Evolutionary conservation across 345 rosid genomes (phyloP).

Genomic region (Conringia planisiliqua): DNA sequence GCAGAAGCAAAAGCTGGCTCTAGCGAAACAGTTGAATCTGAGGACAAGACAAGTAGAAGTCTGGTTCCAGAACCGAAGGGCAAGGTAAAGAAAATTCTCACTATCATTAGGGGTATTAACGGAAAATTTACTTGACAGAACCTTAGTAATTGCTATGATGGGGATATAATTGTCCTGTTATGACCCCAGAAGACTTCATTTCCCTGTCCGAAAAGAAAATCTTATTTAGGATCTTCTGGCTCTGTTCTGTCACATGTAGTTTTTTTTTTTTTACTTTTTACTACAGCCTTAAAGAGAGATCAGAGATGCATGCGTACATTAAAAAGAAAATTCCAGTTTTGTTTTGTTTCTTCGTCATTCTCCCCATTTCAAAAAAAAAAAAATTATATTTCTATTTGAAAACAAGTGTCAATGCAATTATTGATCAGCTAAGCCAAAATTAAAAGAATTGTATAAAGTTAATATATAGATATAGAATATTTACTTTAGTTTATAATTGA

Average conservation of each 20-base stretch:
- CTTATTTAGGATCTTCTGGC: constrained; percentile 21
- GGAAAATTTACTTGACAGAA: background rate
- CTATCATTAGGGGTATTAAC: constrained; percentile 21
- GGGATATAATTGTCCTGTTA: constrained; percentile 42
- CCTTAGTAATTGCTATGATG: constrained; percentile 28
- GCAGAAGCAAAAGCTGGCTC: constrained; percentile 75
- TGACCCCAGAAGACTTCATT: constrained; percentile 14
- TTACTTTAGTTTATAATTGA: background rate
- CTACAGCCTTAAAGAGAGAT: constrained; percentile 2
- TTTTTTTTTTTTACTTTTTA: constrained; percentile 27
- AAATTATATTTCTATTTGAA: background rate
- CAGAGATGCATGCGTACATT: constrained; percentile 22
- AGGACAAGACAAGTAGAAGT: constrained; percentile 88
- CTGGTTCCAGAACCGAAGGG: constrained; percentile 92
- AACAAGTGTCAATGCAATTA: background rate
- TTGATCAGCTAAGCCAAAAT: background rate
- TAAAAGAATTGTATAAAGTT: no score
- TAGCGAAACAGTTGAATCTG: constrained; percentile 74
- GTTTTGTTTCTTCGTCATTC: background rate
- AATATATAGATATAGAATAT: no score
- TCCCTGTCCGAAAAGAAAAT: constrained; percentile 19
- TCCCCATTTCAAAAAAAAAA: background rate
- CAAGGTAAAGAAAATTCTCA: constrained; percentile 49
- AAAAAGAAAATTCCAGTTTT: background rate
- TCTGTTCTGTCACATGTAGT: constrained; percentile 26